Conservation (phyloP, 176 grass and related monocot genomes). For the Carex littledalei region DNA sequence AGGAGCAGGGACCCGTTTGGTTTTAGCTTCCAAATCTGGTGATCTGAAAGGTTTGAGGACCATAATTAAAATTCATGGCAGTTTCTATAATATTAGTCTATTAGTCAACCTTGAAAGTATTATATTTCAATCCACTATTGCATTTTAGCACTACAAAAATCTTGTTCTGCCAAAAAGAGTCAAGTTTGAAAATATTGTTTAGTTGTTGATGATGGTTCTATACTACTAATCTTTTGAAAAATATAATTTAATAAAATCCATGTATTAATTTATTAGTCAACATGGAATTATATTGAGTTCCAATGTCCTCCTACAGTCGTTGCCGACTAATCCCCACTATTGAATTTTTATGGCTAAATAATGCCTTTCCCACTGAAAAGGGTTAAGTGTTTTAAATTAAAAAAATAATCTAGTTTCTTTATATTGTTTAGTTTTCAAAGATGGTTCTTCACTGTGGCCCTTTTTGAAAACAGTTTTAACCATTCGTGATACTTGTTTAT, state of each 20-base stretch:
- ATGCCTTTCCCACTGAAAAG: neutral
- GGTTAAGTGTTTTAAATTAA: neutral
- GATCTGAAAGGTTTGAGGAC: neutral
- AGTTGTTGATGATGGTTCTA: neutral
- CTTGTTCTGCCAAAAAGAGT: neutral
- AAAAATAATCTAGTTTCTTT: neutral
- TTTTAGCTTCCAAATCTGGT: neutral
- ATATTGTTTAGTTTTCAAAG: neutral
- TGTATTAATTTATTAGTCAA: neutral
- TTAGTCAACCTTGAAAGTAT: neutral
- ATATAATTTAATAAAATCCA: neutral
- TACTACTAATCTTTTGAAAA: neutral
- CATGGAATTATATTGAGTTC: neutral
- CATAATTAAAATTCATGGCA: neutral
- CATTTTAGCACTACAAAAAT: neutral
- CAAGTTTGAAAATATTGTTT: neutral
- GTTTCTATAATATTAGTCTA: neutral
- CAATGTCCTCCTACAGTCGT: neutral
- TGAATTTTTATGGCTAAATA: neutral
- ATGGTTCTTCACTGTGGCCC: slow-evolving; percentile 10
- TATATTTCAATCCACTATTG: neutral
- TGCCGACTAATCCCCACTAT: neutral
- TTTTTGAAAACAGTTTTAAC: slow-evolving; percentile 18
- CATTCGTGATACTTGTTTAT: neutral
- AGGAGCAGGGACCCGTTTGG: neutral